A percentile compares a stretch with the other conserved stretches of the same genome.
Conservation (phyloP, 2,329 filamentous ascomycete species). For the Diaporthe citrichinensis region DNA sequence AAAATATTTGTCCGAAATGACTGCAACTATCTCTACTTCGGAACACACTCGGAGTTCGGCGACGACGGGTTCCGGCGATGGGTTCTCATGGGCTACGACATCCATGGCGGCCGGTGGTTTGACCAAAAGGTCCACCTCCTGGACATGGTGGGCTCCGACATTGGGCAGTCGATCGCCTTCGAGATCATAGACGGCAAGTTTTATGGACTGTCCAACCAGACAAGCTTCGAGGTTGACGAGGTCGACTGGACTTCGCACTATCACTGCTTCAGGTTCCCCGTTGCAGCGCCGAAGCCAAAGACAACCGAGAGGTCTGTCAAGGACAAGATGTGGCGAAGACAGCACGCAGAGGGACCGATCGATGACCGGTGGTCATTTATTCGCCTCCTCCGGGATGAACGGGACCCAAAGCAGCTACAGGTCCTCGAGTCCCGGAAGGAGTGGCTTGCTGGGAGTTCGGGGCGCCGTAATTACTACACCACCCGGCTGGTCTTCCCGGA, state of each 20-base stretch:
- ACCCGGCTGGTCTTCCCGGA: conserved; percentile 63
- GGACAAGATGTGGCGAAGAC: conserved; percentile 72
- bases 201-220: conserved; percentile 79
- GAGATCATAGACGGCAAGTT: conserved; percentile 76
- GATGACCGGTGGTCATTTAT: conserved; percentile 82
- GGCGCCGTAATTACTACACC: conserved; percentile 76
- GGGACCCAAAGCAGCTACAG: conserved; percentile 65
- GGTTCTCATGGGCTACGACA: conserved; percentile 69
- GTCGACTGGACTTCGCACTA: conserved; percentile 79
- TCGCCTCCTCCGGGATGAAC: conserved; percentile 72
- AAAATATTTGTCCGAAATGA: conserved; percentile 79
- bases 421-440: conserved; percentile 80
- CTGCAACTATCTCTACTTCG: conserved; percentile 73
- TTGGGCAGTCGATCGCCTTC: conserved; percentile 79
- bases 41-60: conserved; percentile 70
- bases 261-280: conserved; percentile 73
- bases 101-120: conserved; percentile 58
- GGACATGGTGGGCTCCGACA: conserved; percentile 73
- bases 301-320: conserved; percentile 60
- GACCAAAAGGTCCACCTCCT: conserved; percentile 65
- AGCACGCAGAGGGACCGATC: conserved; percentile 78
- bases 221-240: conserved; percentile 72
- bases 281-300: conserved; percentile 59
- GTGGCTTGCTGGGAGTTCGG: conserved; percentile 70
- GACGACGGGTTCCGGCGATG: conserved; percentile 73